These are phyloP conservation scores for Stephania yunnanensis DNA, from an alignment of 164 flowering plant species.

Conservation along the genomic window DNA sequence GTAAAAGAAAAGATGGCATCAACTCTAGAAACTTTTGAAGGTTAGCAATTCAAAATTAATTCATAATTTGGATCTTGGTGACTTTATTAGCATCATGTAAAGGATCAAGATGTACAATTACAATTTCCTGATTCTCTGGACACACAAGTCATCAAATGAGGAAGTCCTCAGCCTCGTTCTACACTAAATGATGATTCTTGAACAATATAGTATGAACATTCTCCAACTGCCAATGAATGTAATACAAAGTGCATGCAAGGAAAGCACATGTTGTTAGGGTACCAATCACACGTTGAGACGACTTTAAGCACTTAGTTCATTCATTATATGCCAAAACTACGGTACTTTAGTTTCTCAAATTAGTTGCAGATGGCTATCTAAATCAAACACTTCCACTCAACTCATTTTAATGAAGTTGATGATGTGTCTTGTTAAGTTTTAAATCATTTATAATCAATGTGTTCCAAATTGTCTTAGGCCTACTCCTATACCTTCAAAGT, in stretches of 20 bases:
- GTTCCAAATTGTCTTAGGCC: too few relatives aligned
- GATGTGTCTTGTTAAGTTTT: too few relatives aligned
- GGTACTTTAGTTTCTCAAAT: too few relatives aligned
- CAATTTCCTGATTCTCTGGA: not conserved
- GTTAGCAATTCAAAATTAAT: not conserved
- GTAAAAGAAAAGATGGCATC: not conserved
- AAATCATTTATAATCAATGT: too few relatives aligned
- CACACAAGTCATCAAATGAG: not conserved
- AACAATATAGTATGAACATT: not conserved
- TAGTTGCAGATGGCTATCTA: too few relatives aligned
- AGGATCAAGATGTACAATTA: not conserved
- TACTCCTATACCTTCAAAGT: too few relatives aligned
- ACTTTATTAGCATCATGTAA: not conserved
- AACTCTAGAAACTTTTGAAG: not conserved
- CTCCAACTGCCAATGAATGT: not conserved
- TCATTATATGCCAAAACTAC: not conserved
- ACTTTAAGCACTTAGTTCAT: too few relatives aligned
- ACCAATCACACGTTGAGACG: too few relatives aligned
- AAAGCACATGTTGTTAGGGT: too few relatives aligned
- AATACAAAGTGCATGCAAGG: not conserved
- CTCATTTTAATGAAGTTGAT: too few relatives aligned
- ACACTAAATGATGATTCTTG: not conserved
- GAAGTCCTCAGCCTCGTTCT: not conserved
- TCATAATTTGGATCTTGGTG: not conserved
- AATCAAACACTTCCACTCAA: too few relatives aligned